Percentiles rank a stretch among this genome's conserved stretches.
Evolutionary conservation across 1,139 yeast species (phyloP).

Genomic region (Diutina mesorugosa): DNA sequence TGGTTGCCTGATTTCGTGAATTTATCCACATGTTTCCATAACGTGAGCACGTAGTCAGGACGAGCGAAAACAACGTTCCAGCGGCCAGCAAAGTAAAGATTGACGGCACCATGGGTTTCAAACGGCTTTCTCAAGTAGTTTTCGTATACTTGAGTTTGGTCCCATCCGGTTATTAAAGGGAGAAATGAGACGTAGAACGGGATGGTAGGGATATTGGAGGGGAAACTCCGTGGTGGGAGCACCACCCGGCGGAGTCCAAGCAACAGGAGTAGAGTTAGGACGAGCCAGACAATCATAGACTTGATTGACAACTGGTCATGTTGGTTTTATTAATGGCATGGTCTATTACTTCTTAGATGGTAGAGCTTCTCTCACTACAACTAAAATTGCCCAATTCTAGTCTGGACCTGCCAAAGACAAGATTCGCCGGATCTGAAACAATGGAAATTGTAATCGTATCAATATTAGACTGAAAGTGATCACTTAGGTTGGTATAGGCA

Average conservation of each 20-base stretch:
- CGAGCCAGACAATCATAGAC: not conserved
- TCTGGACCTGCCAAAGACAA: no score
- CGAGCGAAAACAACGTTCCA: conserved; percentile 46
- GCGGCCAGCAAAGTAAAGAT: conserved; percentile 47
- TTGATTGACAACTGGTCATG: no score
- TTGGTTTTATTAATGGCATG: no score
- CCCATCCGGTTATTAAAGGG: conserved; percentile 29
- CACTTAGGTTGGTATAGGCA: no score
- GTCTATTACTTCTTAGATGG: no score
- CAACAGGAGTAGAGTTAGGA: not conserved
- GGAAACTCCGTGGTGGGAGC: conserved; percentile 7
- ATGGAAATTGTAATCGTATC: no score
- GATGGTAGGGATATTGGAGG: conserved; percentile 38
- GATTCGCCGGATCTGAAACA: no score
- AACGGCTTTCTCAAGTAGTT: conserved; percentile 9
- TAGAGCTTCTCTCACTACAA: no score
- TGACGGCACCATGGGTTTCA: conserved; percentile 39
- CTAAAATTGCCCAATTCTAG: no score
- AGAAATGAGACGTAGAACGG: conserved; percentile 49
- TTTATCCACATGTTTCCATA: conserved; percentile 35
- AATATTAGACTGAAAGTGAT: no score
- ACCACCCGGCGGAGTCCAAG: not conserved
- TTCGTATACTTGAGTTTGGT: conserved; percentile 36
- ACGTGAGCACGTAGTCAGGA: conserved; percentile 33
- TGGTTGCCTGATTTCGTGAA: conserved; percentile 54